Conservation (phyloP, 2,329 filamentous ascomycete species). For the Colletotrichum destructivum region DNA sequence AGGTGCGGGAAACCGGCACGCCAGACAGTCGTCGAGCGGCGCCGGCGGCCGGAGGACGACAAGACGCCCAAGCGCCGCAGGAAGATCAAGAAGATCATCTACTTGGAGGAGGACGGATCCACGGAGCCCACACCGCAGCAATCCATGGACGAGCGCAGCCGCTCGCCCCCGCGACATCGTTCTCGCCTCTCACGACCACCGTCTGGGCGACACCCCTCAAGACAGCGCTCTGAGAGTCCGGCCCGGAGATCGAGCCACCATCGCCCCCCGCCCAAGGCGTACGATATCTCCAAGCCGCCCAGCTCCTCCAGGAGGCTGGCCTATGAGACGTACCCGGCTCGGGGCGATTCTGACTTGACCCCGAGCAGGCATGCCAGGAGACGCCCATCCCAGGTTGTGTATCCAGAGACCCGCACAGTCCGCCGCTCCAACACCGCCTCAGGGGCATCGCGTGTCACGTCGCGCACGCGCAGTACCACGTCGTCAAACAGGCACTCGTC, state of each 20-base stretch:
- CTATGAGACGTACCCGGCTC: not conserved
- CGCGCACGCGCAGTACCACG: slow-evolving; percentile 40
- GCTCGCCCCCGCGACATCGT: slow-evolving; percentile 33
- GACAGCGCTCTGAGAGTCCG: slow-evolving; percentile 29
- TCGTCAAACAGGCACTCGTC: slow-evolving; percentile 38
- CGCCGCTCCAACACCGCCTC: slow-evolving; percentile 39
- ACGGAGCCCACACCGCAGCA: slow-evolving; percentile 23
- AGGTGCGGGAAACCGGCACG: slow-evolving; percentile 9
- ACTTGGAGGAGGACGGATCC: slow-evolving; percentile 36
- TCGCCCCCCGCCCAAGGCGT: slow-evolving; percentile 16
- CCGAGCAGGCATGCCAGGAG: slow-evolving; percentile 29
- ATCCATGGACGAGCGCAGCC: slow-evolving; percentile 27
- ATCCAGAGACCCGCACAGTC: slow-evolving; percentile 25
- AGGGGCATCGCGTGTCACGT: slow-evolving; percentile 41
- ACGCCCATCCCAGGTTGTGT: slow-evolving; percentile 29
- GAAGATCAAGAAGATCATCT: slow-evolving; percentile 34
- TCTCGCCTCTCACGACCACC: slow-evolving; percentile 39
- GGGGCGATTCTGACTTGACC: slow-evolving; percentile 15
- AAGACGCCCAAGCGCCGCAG: slow-evolving; percentile 31
- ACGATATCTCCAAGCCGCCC: slow-evolving; percentile 27
- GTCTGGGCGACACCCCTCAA: slow-evolving; percentile 35
- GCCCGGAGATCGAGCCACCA: slow-evolving; percentile 29
- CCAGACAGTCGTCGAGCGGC: slow-evolving; percentile 33
- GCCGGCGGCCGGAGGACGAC: slow-evolving; percentile 42
- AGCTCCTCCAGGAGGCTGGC: slow-evolving; percentile 31